A percentile compares a stretch with the other conserved stretches of the same genome.
These are phyloP conservation scores for Candolleomyces eurysporus DNA, from an alignment of 768 basidiomycete species.

Conservation along the genomic window DNA sequence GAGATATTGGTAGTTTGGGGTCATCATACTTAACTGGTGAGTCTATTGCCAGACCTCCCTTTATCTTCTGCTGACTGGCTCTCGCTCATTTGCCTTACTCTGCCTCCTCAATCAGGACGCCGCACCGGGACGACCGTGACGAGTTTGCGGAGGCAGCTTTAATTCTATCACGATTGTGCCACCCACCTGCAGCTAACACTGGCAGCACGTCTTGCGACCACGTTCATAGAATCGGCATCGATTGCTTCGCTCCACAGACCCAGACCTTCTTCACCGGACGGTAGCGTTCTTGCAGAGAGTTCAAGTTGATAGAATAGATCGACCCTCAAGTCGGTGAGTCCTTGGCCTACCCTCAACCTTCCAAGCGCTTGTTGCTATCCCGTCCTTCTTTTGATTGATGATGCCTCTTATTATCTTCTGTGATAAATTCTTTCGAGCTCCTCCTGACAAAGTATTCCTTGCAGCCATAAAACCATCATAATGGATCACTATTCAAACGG, in stretches of 20 bases:
- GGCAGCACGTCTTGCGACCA: background rate
- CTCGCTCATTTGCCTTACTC: slow-evolving; percentile 1
- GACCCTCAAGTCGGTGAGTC: slow-evolving; percentile 1
- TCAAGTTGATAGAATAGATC: background rate
- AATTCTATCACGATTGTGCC: background rate
- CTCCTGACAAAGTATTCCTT: background rate
- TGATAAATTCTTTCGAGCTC: too few relatives aligned
- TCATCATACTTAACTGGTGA: background rate
- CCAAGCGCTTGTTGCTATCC: background rate
- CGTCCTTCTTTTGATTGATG: slow-evolving; percentile 3
- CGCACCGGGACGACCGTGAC: background rate
- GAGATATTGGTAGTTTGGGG: background rate
- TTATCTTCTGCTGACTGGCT: background rate
- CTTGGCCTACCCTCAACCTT: background rate
- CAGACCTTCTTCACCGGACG: background rate
- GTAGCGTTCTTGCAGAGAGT: background rate
- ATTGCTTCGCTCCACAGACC: background rate
- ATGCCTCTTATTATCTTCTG: background rate
- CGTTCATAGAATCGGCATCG: background rate
- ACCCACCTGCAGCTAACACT: background rate
- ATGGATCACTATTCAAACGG: slow-evolving; percentile 14
- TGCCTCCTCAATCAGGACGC: background rate
- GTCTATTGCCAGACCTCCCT: background rate
- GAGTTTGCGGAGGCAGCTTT: background rate
- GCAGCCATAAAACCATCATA: background rate